Evolutionary conservation across 1,284 basidiomycete species (phyloP), one percentile per base, ranked within the genome.

Genomic region (Trametes polyzona): DNA sequence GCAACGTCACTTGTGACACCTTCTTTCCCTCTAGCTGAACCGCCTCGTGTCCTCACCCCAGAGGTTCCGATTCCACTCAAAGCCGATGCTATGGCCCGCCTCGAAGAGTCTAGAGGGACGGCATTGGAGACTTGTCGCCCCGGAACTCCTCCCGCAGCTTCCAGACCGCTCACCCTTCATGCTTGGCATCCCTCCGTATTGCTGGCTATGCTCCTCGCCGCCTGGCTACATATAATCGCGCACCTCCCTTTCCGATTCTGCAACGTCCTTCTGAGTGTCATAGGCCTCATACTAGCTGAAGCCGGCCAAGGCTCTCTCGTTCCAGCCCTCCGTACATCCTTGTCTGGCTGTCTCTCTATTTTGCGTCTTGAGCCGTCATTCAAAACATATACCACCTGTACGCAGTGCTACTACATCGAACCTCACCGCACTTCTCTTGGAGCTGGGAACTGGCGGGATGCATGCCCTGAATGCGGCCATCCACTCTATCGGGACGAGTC

Each of bases 151-250:
- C n/a, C n/a, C n/a, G n/a, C n/a, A n/a, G n/a, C n/a, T n/a, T n/a
- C n/a, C n/a, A n/a, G n/a, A n/a, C n/a, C n/a, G n/a, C n/a, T n/a
- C n/a, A n/a, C n/a, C n/a, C n/a, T n/a, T n/a, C n/a, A n/a, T n/a
- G n/a, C n/a, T n/a, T n/a, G n/a, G n/a, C 55, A 53, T 30, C 48
- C 52, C 2, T 33, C 41, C 14, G 44, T 54, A 3, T 43, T 55
- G 10, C 46, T 59, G 4, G 17, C 57, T 1, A 57, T 57, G 23
- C 33, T 59, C 4, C 29, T 62, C 6, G 55, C 55, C 21, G 5
- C 53, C 8, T 65, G 61, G 58, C 57, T 65, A 2, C 63, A 65
- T 30, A 47, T 58, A 7, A 24, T 41, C 16, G 55, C 48, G 16
- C 57, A 59, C 32, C 40, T 62, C 17, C 52, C 60, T 3, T 53